These are phyloP conservation scores for Cercospora zeina DNA, from an alignment of 2,329 filamentous ascomycete species.

Conservation along the genomic window DNA sequence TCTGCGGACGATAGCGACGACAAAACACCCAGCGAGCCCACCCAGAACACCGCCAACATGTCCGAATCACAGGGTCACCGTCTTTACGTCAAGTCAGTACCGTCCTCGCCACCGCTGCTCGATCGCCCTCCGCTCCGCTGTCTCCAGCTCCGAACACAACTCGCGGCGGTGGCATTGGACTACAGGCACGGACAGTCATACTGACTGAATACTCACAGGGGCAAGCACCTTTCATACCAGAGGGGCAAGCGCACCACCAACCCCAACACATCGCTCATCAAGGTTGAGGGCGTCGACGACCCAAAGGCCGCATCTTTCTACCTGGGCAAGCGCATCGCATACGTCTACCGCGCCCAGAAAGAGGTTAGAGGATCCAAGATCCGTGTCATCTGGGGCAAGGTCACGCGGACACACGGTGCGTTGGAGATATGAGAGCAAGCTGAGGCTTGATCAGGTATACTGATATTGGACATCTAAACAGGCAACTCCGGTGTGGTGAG, in stretches of 20 bases:
- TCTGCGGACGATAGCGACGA: conserved; percentile 17
- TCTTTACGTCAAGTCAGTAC: conserved; percentile 40
- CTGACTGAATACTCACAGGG: conserved; percentile 47
- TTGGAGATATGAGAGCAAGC: not conserved
- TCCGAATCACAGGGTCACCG: conserved; percentile 37
- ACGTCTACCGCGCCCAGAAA: conserved; percentile 94
- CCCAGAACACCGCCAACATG: conserved; percentile 32
- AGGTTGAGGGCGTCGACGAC: conserved; percentile 97
- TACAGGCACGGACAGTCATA: conserved; percentile 3
- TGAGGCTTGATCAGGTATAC: conserved; percentile 17
- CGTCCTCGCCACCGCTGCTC: conserved; percentile 12
- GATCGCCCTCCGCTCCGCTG: conserved; percentile 4
- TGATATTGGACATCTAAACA: conserved; percentile 43
- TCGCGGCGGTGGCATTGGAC: conserved; percentile 3
- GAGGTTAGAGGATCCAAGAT: conserved; percentile 98
- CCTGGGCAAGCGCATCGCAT: conserved; percentile 97
- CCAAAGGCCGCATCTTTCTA: conserved; percentile 94
- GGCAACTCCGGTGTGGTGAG: conserved; percentile 98
- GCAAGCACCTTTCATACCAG: conserved; percentile 97
- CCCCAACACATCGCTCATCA: conserved; percentile 80
- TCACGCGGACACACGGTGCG: conserved; percentile 90
- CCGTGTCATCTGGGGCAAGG: conserved; percentile 97
- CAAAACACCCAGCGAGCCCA: conserved; percentile 24
- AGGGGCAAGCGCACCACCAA: conserved; percentile 89
- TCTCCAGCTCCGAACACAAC: conserved; percentile 2